Evolutionary conservation across 2,329 filamentous ascomycete species (phyloP).

Genomic region (Rasamsonia emersonii): DNA sequence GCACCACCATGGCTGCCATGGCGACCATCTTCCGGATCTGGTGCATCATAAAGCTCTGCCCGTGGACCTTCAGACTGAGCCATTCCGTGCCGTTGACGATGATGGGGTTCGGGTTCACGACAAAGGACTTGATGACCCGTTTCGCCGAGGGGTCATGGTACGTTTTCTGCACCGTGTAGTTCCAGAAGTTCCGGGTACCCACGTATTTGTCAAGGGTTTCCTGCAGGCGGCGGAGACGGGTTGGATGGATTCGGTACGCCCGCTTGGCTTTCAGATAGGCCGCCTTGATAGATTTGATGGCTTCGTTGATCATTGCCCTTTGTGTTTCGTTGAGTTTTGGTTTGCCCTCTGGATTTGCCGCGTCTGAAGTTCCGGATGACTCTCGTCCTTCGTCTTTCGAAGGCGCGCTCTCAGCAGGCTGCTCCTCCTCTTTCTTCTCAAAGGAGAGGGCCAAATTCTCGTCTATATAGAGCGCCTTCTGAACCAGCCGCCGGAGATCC

Average conservation of each 20-base stretch:
- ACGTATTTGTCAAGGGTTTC: slow-evolving; percentile 64
- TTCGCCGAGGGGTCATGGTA: slow-evolving; percentile 75
- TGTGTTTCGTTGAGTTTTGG: slow-evolving; percentile 17
- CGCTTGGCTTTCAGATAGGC: slow-evolving; percentile 78
- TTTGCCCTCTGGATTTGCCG: slow-evolving; percentile 1
- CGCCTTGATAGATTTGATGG: slow-evolving; percentile 65
- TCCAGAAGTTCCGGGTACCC: slow-evolving; percentile 89
- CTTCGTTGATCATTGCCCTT: slow-evolving; percentile 49
- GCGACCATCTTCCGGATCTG: slow-evolving; percentile 99
- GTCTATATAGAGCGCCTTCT: slow-evolving; percentile 32
- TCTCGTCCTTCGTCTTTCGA: slow-evolving; percentile 9
- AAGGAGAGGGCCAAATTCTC: slow-evolving; percentile 19
- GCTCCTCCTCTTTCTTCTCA: slow-evolving; percentile 13
- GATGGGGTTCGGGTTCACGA: slow-evolving; percentile 65
- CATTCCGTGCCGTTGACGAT: slow-evolving; percentile 89
- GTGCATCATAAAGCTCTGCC: slow-evolving; percentile 99
- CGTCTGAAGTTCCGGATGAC: slow-evolving; percentile 4
- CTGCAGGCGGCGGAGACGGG: slow-evolving; percentile 67
- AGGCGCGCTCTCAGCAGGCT: slow-evolving; percentile 2
- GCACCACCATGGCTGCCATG: slow-evolving; percentile 75
- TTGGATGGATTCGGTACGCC: slow-evolving; percentile 67
- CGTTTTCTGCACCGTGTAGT: slow-evolving; percentile 90
- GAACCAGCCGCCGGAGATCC: slow-evolving; percentile 30
- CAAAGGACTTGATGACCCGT: slow-evolving; percentile 86
- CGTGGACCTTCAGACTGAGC: slow-evolving; percentile 91